phyloP scores from a whole-genome alignment of 164 flowering plant species.

The Echeveria elegans region DNA sequence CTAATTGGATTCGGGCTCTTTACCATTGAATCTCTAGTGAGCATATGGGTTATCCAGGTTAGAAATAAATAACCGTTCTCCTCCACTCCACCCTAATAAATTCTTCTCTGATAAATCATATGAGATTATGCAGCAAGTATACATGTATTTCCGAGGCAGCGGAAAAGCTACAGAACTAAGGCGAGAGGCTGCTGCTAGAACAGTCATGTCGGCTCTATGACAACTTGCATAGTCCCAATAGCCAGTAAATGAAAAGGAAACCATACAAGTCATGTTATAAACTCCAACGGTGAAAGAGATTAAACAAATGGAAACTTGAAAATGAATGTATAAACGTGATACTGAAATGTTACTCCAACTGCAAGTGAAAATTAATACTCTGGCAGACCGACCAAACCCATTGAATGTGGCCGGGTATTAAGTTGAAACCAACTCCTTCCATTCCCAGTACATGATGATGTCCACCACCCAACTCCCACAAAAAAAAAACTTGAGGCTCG shows the following conservation, averaged over 20 bases:
- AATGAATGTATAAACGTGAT: not conserved
- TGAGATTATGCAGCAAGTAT: slow-evolving; percentile 43
- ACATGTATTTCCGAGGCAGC: slow-evolving; percentile 62
- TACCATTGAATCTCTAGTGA: slow-evolving; percentile 33
- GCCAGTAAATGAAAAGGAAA: not conserved
- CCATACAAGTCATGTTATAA: not conserved
- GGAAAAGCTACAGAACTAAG: slow-evolving; percentile 57
- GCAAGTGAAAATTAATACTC: not conserved
- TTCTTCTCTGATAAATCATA: not conserved
- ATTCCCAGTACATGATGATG: not conserved
- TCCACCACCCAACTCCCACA: not conserved
- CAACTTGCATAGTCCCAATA: not conserved
- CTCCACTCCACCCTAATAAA: not conserved
- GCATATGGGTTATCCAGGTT: slow-evolving; percentile 56
- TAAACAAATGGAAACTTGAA: not conserved
- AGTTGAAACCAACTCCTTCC: not conserved
- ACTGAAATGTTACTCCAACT: not conserved
- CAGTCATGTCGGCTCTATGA: slow-evolving; percentile 48
- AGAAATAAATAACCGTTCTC: not conserved
- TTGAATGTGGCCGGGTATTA: not conserved
- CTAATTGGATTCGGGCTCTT: slow-evolving; percentile 38
- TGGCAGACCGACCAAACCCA: not conserved
- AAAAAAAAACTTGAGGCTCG: not conserved
- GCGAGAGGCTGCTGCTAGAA: slow-evolving; percentile 43
- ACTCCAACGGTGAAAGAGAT: not conserved